Evolutionary conservation across 257 asterid species (phyloP).

Genomic region (Salvia hispanica): DNA sequence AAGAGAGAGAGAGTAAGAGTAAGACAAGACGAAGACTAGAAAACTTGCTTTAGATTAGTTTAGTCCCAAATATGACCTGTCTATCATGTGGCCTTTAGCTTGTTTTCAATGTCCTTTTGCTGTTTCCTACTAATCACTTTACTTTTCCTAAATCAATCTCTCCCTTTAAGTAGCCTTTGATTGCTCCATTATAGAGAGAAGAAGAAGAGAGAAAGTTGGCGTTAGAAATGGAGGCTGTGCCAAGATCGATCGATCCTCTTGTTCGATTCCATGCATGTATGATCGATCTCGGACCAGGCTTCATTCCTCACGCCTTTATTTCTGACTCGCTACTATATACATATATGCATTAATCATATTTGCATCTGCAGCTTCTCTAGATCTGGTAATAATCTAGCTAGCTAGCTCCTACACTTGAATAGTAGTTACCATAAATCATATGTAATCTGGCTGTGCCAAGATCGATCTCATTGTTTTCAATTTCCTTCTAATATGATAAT

Average conservation of each 20-base stretch:
- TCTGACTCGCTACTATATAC: not conserved
- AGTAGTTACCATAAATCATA: too few relatives aligned
- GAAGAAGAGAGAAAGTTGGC: constrained; percentile 37
- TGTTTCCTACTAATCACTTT: not conserved
- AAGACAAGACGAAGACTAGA: constrained; percentile 40
- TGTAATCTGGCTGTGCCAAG: too few relatives aligned
- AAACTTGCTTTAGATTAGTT: constrained; percentile 36
- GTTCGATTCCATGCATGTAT: constrained; percentile 13
- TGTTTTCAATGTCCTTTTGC: constrained; percentile 19
- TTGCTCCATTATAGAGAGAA: constrained; percentile 27
- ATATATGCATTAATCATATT: too few relatives aligned
- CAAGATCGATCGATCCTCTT: constrained; percentile 32
- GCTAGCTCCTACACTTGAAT: too few relatives aligned
- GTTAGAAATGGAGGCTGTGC: constrained; percentile 86
- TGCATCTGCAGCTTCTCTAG: not conserved
- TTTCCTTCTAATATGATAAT: too few relatives aligned
- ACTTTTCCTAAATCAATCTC: constrained; percentile 21
- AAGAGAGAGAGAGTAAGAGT: constrained; percentile 11
- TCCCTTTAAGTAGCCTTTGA: constrained; percentile 17
- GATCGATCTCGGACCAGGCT: constrained; percentile 92
- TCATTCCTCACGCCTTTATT: constrained; percentile 55
- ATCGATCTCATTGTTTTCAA: too few relatives aligned
- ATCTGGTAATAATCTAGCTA: too few relatives aligned
- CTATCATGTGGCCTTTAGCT: constrained; percentile 33
- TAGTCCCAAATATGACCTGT: constrained; percentile 37